These are phyloP conservation scores for Salinomyces thailandicus DNA, from an alignment of 2,329 filamentous ascomycete genomes.

Conservation along the genomic window DNA sequence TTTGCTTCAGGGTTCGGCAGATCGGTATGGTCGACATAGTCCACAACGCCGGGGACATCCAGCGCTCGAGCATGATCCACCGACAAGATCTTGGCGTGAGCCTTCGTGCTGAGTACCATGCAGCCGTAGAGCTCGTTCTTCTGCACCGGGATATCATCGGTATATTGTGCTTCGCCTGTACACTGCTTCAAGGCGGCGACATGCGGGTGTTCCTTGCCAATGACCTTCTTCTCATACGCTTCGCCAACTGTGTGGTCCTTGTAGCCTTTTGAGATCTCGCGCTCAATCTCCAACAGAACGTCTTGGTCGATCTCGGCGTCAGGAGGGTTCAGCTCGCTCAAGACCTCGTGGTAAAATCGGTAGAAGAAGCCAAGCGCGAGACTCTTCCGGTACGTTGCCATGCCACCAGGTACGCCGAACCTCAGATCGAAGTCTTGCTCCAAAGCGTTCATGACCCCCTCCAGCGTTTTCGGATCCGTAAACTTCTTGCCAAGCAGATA, in stretches of 20 bases:
- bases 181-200: constrained; percentile 88
- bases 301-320: constrained; percentile 56
- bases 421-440: constrained; percentile 78
- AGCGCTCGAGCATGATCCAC: constrained; percentile 68
- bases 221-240: constrained; percentile 69
- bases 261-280: constrained; percentile 67
- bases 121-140: constrained; percentile 85
- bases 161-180: constrained; percentile 91
- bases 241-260: constrained; percentile 66
- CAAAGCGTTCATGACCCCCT: constrained; percentile 82
- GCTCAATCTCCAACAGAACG: constrained; percentile 72
- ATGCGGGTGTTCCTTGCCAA: constrained; percentile 79
- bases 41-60: constrained; percentile 74
- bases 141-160: constrained; percentile 79
- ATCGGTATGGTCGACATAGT: constrained; percentile 74
- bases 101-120: constrained; percentile 76
- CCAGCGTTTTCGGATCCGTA: constrained; percentile 69
- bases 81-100: constrained; percentile 72
- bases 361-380: constrained; percentile 93
- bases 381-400: constrained; percentile 91
- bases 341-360: constrained; percentile 84
- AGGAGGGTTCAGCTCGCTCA: constrained; percentile 45
- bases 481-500: constrained; percentile 70
- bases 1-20: constrained; percentile 72
- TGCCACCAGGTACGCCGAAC: constrained; percentile 89